Evolutionary conservation across 2,329 filamentous ascomycete genomes (phyloP).

Genomic region (Leptographium galeiforme): DNA sequence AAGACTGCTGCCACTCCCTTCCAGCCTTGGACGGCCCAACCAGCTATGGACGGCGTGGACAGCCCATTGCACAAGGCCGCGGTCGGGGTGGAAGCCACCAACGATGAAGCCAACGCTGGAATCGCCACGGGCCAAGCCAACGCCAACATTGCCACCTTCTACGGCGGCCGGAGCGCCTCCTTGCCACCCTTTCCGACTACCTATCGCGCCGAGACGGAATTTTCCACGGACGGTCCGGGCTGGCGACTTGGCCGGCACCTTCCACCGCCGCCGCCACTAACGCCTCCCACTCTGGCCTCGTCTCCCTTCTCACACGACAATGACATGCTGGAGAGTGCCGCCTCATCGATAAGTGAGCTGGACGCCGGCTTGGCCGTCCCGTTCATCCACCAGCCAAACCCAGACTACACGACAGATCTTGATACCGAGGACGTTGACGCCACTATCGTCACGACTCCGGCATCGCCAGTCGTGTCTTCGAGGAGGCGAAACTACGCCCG

Average conservation of each 20-base stretch:
- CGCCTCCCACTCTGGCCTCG: slow-evolving; percentile 30
- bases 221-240: background rate
- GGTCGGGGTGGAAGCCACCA: no score
- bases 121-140: no score
- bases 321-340: slow-evolving; percentile 20
- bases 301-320: slow-evolving; percentile 30
- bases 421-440: slow-evolving; percentile 13
- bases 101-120: no score
- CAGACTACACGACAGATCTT: slow-evolving; percentile 25
- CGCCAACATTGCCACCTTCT: no score
- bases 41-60: background rate
- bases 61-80: no score
- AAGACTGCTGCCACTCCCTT: background rate
- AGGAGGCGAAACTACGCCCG: slow-evolving; percentile 30
- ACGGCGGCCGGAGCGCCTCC: background rate
- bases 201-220: background rate
- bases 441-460: slow-evolving; percentile 11
- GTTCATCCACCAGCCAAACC: slow-evolving; percentile 36
- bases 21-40: background rate
- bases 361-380: slow-evolving; percentile 14
- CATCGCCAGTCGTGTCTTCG: slow-evolving; percentile 10
- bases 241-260: slow-evolving; percentile 11
- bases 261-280: slow-evolving; percentile 35
- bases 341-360: slow-evolving; percentile 18
- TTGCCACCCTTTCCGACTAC: background rate